Base-by-base conservation (phyloP, 1,284 basidiomycete species). In the Microbotryum silenes-acaulis region DNA sequence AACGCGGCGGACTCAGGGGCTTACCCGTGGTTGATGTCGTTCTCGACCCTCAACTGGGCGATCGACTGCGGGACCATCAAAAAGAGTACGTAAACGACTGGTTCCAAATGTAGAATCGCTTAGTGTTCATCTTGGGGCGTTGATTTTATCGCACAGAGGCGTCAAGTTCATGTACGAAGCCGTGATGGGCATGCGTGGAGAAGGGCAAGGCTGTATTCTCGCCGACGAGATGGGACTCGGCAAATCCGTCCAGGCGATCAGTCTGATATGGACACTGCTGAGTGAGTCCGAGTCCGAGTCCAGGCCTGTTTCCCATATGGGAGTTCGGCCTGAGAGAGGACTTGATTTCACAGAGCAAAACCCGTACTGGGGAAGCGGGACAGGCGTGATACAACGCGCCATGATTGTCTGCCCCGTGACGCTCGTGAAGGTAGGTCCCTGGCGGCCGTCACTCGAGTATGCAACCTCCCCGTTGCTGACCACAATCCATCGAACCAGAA, bases 161-260 rank as follows among this genome's bases (percentile, higher is more conserved):
- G 74, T 78, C 60, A 72, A 85, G 74, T 99, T 98, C 75, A 80
- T 99, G 79, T 99, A 99, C 74, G 90, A 94, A 74, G 63, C 88
- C 68, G 88, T 94, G 23, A 97, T 97, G 90, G 93, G 93, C 9
- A 80, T 97, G 74, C 82, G 88, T 37, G 88, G 86, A 70, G 89
- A 92, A 42, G 78, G 77, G 2, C 72, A 90, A 69, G 96, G 96
- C 1, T 94, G 90, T 71, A 97, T 99, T 65, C 81, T 99, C 31
- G 96, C 94, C 1, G 96, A 99, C 75, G 94, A 98, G 72, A 94
- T 96, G 89, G 91, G 92, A 52, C 82, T 96, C 59, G 92, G 92
- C 20, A 97, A 97, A 78, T 96, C 92, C 0, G 77, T 77, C 21
- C 76, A 94, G 83, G 92, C 91, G 0, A 91, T 97, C 54, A 80